These are phyloP conservation scores for Candida railenensis DNA, from an alignment of 805 yeast species.

Conservation along the genomic window DNA sequence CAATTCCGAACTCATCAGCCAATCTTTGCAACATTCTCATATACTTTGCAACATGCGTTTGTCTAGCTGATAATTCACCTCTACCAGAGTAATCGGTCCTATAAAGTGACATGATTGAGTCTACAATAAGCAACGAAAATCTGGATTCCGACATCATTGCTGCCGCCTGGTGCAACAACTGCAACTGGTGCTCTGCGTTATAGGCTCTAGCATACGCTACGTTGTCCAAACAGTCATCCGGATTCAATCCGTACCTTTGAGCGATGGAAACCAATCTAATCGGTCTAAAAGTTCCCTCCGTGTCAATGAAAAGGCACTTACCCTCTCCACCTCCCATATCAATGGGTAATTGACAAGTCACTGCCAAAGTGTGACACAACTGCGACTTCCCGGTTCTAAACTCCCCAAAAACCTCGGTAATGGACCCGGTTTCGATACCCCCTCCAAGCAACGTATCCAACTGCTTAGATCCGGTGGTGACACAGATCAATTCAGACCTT, in stretches of 20 bases:
- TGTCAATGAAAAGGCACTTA: constrained; percentile 91
- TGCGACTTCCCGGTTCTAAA: constrained; percentile 98
- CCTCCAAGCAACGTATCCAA: constrained; percentile 93
- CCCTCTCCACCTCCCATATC: constrained; percentile 99
- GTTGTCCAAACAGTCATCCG: constrained; percentile 92
- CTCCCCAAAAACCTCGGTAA: constrained; percentile 96
- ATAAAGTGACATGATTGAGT: constrained; percentile 94
- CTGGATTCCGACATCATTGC: constrained; percentile 95
- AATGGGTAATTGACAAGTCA: constrained; percentile 92
- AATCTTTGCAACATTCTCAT: constrained; percentile 88
- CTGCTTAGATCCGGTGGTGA: constrained; percentile 94
- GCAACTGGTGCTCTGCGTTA: constrained; percentile 94
- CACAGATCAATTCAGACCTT: constrained; percentile 84
- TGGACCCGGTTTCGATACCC: constrained; percentile 95
- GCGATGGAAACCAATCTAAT: constrained; percentile 87
- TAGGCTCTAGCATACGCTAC: constrained; percentile 97
- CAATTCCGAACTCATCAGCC: constrained; percentile 97
- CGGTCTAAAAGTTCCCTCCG: constrained; percentile 97
- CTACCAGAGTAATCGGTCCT: constrained; percentile 94
- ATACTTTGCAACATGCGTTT: constrained; percentile 88
- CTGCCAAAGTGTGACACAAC: constrained; percentile 93
- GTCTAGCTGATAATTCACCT: constrained; percentile 94
- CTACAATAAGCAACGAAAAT: constrained; percentile 88
- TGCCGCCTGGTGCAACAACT: constrained; percentile 84
- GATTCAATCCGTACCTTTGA: constrained; percentile 85